These are phyloP conservation scores for Talaromyces liani DNA, from an alignment of 495 filamentous ascomycete genomes.

Conservation along the genomic window DNA sequence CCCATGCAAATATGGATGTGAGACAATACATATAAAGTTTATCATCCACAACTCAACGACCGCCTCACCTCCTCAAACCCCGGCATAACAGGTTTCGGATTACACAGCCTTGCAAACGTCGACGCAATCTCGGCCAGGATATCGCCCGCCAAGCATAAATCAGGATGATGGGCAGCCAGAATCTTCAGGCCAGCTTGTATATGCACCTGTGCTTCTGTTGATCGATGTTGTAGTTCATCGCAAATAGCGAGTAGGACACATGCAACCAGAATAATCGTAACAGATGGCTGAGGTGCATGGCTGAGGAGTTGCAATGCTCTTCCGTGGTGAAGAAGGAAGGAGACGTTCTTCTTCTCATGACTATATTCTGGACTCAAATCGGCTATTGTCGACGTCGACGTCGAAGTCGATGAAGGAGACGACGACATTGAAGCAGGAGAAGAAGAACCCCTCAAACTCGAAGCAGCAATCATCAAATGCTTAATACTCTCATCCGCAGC, in stretches of 20 bases:
- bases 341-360: background rate
- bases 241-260: background rate
- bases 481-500: background rate
- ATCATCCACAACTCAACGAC: too few species aligned
- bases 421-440: background rate
- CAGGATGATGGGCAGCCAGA: background rate
- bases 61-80: background rate
- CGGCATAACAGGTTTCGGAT: background rate
- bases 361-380: background rate
- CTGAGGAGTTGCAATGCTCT: background rate
- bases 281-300: background rate
- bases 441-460: background rate
- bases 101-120: background rate
- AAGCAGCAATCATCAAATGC: background rate
- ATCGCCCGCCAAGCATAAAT: background rate
- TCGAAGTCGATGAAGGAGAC: too few species aligned
- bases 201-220: background rate
- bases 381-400: background rate
- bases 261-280: background rate
- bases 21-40: too few species aligned
- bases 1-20: too few species aligned
- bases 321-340: background rate
- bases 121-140: background rate
- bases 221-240: background rate
- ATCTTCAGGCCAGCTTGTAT: background rate